Conservation (phyloP, 2,329 filamentous ascomycete species). For the Alternaria sp. region DNA sequence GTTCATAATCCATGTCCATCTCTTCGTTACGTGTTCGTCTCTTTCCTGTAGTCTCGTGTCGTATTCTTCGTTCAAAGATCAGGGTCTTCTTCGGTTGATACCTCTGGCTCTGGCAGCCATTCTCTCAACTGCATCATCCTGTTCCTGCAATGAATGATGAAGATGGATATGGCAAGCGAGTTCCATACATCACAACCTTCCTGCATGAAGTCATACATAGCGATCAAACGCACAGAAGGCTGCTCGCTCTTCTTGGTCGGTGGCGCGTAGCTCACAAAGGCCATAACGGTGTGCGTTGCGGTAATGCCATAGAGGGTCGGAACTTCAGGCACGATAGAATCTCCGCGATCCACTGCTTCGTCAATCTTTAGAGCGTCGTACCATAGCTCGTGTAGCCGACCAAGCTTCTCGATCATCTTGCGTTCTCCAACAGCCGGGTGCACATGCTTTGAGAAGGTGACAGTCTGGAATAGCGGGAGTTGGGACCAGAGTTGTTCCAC, state of each 20-base stretch:
- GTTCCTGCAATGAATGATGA: conserved; percentile 63
- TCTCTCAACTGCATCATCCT: conserved; percentile 58
- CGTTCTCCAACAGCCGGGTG: conserved; percentile 53
- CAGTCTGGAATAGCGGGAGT: conserved; percentile 58
- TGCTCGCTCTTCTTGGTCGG: conserved; percentile 39
- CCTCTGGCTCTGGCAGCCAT: conserved; percentile 37
- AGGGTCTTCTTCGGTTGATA: conserved; percentile 35
- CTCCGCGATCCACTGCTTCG: conserved; percentile 14
- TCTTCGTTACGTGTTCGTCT: conserved; percentile 9
- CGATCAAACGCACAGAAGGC: conserved; percentile 54
- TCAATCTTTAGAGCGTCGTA: conserved; percentile 47
- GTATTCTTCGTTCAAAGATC: conserved; percentile 35
- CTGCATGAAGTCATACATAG: conserved; percentile 63
- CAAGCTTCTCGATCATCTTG: conserved; percentile 56
- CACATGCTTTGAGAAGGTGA: conserved; percentile 53
- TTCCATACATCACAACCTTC: conserved; percentile 68
- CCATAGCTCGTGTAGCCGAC: conserved; percentile 56
- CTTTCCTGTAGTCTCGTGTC: conserved; percentile 1
- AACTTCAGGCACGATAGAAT: conserved; percentile 27
- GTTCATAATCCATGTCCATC: conserved; percentile 12
- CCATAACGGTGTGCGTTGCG: conserved; percentile 62
- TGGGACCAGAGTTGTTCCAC: conserved; percentile 49
- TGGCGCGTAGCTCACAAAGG: conserved; percentile 61
- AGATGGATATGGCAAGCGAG: conserved; percentile 64
- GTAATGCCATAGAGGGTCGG: conserved; percentile 65